These are phyloP conservation scores for Clitopilus hobsonii DNA, from an alignment of 768 basidiomycete species.

Conservation along the genomic window DNA sequence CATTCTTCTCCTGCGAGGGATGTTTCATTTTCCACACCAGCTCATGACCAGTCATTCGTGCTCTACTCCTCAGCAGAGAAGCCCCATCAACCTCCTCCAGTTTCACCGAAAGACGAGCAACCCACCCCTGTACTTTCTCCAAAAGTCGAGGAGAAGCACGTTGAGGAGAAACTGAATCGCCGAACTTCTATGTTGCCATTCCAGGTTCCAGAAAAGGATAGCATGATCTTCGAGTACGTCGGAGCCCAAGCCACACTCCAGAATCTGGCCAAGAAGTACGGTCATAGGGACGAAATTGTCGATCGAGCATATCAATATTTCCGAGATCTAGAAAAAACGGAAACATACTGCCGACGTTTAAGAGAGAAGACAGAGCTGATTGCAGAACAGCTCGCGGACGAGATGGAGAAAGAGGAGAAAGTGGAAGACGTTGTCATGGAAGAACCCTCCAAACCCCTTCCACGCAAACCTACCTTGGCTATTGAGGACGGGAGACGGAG, in stretches of 20 bases:
- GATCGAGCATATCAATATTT: constrained; percentile 28
- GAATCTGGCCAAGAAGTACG: constrained; percentile 41
- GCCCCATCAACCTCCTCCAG: neutral
- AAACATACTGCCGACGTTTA: constrained; percentile 32
- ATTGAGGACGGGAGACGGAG: constrained; percentile 1
- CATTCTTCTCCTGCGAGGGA: neutral
- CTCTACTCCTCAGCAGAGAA: neutral
- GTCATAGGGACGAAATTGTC: constrained; percentile 36
- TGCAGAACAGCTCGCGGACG: constrained; percentile 9
- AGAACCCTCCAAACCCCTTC: neutral
- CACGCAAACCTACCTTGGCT: neutral
- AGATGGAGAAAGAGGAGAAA: constrained; percentile 9
- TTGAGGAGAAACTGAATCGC: neutral
- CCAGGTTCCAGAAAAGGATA: constrained; percentile 14
- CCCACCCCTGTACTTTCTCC: neutral
- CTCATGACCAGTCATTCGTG: neutral
- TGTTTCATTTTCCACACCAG: neutral
- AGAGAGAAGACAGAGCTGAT: constrained; percentile 27
- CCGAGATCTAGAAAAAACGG: constrained; percentile 31
- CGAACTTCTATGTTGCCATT: constrained; percentile 7
- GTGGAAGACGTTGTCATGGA: neutral
- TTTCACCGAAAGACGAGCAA: neutral
- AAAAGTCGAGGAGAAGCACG: neutral
- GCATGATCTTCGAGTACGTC: constrained; percentile 13
- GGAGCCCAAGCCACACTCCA: constrained; percentile 23